A percentile compares a stretch with the other conserved stretches of the same genome.
These are phyloP conservation scores for Paxillus involutus DNA, from an alignment of 768 basidiomycete species.

Conservation along the genomic window DNA sequence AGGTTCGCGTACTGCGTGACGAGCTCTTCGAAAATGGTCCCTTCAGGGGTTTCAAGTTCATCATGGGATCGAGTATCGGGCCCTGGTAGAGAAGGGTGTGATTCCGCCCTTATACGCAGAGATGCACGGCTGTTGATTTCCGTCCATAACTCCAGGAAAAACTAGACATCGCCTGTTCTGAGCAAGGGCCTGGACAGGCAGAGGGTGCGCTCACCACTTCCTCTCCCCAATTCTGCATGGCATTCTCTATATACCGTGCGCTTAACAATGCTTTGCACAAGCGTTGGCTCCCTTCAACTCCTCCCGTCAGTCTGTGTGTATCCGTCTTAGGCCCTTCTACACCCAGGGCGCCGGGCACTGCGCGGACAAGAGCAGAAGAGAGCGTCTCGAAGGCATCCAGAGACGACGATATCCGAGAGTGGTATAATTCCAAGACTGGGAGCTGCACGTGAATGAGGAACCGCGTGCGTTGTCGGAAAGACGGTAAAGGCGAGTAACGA, in stretches of 20 bases:
- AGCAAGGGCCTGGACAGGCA: background rate
- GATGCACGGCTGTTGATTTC: conserved; percentile 66
- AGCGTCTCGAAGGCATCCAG: conserved; percentile 93
- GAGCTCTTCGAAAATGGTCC: conserved; percentile 80
- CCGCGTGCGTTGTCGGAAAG: conserved; percentile 69
- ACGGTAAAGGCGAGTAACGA: conserved; percentile 88
- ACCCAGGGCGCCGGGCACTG: conserved; percentile 88
- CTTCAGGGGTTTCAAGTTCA: conserved; percentile 41
- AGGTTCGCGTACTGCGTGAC: conserved; percentile 62
- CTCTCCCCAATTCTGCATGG: conserved; percentile 85
- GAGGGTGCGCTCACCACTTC: conserved; percentile 63
- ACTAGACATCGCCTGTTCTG: conserved; percentile 44
- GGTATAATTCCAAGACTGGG: conserved; percentile 78
- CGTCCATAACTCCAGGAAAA: conserved; percentile 88
- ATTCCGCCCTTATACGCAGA: conserved; percentile 54
- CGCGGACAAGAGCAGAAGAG: conserved; percentile 83
- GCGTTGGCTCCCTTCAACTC: conserved; percentile 79
- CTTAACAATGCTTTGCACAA: conserved; percentile 86
- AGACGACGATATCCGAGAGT: conserved; percentile 74
- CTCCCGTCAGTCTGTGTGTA: conserved; percentile 68
- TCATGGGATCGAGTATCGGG: conserved; percentile 20
- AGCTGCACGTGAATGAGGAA: conserved; percentile 88
- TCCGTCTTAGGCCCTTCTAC: conserved; percentile 47
- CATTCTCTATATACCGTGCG: conserved; percentile 66
- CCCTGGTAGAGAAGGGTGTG: conserved; percentile 51